Percentiles rank a stretch among this genome's conserved stretches.
Evolutionary conservation across 2,329 filamentous ascomycete genomes (phyloP).

Genomic region (Pseudonectria buxi): DNA sequence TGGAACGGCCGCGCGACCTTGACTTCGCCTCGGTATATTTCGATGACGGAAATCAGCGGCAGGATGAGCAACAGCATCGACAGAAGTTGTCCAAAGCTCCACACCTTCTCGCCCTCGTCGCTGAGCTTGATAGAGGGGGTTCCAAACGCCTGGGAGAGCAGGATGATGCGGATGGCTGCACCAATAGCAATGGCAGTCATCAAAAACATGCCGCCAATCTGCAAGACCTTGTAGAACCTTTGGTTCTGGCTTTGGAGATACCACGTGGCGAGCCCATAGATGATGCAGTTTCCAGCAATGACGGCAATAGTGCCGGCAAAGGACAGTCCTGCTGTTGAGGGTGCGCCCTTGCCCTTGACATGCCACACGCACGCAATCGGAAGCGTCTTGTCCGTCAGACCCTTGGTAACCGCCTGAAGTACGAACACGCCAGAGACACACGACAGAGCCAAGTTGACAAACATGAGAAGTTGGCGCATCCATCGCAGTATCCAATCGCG

Average conservation of each 20-base stretch:
- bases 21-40: slow-evolving; percentile 49
- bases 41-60: slow-evolving; percentile 52
- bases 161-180: slow-evolving; percentile 49
- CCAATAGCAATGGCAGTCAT: slow-evolving; percentile 53
- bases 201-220: slow-evolving; percentile 46
- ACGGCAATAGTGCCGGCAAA: slow-evolving; percentile 55
- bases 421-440: slow-evolving; percentile 51
- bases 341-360: slow-evolving; percentile 28
- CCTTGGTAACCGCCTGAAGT: slow-evolving; percentile 45
- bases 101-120: slow-evolving; percentile 17
- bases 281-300: slow-evolving; percentile 50
- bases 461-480: slow-evolving; percentile 60
- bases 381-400: slow-evolving; percentile 44
- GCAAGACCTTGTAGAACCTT: slow-evolving; percentile 48
- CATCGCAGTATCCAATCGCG: slow-evolving; percentile 61
- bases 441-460: slow-evolving; percentile 55
- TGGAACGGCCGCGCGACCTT: slow-evolving; percentile 35
- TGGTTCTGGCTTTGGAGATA: slow-evolving; percentile 53
- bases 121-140: slow-evolving; percentile 18
- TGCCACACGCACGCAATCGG: slow-evolving; percentile 58
- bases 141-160: slow-evolving; percentile 53
- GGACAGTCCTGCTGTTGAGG: slow-evolving; percentile 38
- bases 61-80: slow-evolving; percentile 53
- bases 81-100: slow-evolving; percentile 53
- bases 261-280: slow-evolving; percentile 56